These are phyloP conservation scores for Mycena amicta DNA, from an alignment of 768 basidiomycete genomes.

Conservation along the genomic window DNA sequence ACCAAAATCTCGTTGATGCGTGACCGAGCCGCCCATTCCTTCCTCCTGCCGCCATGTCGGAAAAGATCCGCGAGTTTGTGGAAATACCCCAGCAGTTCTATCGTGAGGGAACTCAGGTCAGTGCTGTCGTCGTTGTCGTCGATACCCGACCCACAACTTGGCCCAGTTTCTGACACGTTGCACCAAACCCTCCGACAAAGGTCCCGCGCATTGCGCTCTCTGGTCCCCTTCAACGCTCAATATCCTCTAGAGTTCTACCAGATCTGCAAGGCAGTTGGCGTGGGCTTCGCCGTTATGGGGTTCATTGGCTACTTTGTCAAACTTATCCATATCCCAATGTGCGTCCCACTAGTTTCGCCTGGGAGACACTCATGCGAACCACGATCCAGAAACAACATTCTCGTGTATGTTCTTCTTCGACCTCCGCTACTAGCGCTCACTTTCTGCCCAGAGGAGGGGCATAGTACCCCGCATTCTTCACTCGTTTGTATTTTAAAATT, in stretches of 20 bases:
- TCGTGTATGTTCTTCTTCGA: slow-evolving; percentile 76
- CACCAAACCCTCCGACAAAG: slow-evolving; percentile 96
- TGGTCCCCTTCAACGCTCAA: slow-evolving; percentile 1
- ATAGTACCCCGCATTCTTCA: slow-evolving; percentile 39
- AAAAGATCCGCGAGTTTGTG: slow-evolving; percentile 86
- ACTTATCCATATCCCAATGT: slow-evolving; percentile 98
- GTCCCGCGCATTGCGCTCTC: slow-evolving; percentile 43
- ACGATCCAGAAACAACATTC: slow-evolving; percentile 83
- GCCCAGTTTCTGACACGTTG: slow-evolving; percentile 91
- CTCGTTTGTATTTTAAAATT: slow-evolving; percentile 24
- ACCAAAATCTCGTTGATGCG: not conserved
- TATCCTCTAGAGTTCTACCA: slow-evolving; percentile 78
- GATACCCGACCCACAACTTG: slow-evolving; percentile 13
- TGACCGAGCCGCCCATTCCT: not conserved
- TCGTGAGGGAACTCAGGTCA: slow-evolving; percentile 90
- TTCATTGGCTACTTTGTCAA: slow-evolving; percentile 99
- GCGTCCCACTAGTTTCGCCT: slow-evolving; percentile 37
- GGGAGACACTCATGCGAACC: slow-evolving; percentile 20
- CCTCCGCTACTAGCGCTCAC: too few species aligned
- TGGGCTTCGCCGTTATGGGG: slow-evolving; percentile 98
- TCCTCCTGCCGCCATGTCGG: slow-evolving; percentile 66
- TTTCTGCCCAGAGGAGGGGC: slow-evolving; percentile 68
- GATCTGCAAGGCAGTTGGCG: slow-evolving; percentile 94
- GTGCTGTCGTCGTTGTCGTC: slow-evolving; percentile 24
- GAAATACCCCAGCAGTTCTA: slow-evolving; percentile 92